Conservation (phyloP, 371 early-diverging fungal species). For the Quaeritorhiza haematococci region DNA sequence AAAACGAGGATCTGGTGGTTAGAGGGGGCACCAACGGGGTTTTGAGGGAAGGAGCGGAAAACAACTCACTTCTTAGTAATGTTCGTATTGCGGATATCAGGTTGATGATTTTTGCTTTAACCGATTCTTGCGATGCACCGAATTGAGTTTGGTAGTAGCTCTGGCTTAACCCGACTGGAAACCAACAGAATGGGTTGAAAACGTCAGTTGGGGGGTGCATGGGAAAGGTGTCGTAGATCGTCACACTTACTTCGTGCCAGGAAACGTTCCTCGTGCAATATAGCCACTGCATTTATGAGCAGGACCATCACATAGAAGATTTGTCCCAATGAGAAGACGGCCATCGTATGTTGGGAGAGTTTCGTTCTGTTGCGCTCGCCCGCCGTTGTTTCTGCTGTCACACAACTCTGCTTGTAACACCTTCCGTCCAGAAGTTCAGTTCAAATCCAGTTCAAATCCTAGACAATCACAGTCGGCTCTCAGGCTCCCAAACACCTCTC, state of each 20-base stretch:
- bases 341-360: not conserved
- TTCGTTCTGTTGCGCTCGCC: too few species aligned
- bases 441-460: too few species aligned
- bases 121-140: slow-evolving; percentile 59
- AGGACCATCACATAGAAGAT: slow-evolving; percentile 73
- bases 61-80: slow-evolving; percentile 75
- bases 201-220: not conserved
- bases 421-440: too few species aligned
- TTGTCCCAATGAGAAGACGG: slow-evolving; percentile 60
- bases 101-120: slow-evolving; percentile 78
- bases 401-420: too few species aligned
- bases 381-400: too few species aligned
- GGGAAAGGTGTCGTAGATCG: not conserved
- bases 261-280: slow-evolving; percentile 92
- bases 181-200: not conserved
- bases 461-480: too few species aligned
- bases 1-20: too few species aligned
- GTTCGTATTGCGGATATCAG: slow-evolving; percentile 89
- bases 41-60: too few species aligned
- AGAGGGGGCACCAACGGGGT: too few species aligned
- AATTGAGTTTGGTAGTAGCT: slow-evolving; percentile 57
- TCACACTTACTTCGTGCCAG: slow-evolving; percentile 77
- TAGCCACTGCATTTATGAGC: slow-evolving; percentile 86
- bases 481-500: too few species aligned
- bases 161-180: slow-evolving; percentile 59